Evolutionary conservation across 371 early-diverging fungal genomes (phyloP).

Genomic region (Neoconidiobolus thromboides): DNA sequence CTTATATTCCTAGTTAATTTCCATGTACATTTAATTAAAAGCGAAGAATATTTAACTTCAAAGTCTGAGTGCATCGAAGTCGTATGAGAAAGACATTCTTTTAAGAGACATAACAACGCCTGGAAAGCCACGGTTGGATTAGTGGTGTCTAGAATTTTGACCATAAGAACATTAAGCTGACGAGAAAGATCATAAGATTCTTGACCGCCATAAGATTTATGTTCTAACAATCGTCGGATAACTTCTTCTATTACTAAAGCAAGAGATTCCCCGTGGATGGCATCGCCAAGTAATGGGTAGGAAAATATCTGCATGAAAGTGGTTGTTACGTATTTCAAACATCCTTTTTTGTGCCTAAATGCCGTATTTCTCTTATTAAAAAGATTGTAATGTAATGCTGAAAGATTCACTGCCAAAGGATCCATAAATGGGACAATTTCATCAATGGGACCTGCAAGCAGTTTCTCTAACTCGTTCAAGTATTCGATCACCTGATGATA

Average conservation of each 20-base stretch:
- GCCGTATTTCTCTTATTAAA: background rate
- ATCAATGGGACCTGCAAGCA: background rate
- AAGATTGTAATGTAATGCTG: background rate
- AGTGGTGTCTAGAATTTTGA: background rate
- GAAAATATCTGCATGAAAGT: background rate
- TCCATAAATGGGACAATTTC: background rate
- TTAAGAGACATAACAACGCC: background rate
- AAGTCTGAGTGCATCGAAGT: background rate
- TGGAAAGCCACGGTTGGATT: background rate
- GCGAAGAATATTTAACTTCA: background rate
- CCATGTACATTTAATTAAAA: conserved; percentile 1
- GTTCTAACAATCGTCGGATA: background rate
- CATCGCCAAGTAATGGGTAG: background rate
- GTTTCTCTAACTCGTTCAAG: background rate
- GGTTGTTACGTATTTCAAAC: background rate
- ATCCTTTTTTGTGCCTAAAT: background rate
- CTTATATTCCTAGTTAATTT: background rate
- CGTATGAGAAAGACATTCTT: background rate
- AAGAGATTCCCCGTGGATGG: background rate
- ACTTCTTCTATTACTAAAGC: background rate
- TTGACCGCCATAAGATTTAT: background rate
- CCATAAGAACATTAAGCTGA: conserved; percentile 1
- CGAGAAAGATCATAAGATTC: background rate
- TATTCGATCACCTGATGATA: background rate
- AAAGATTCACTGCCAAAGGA: background rate